Evolutionary conservation across 2,329 filamentous ascomycete genomes (phyloP).

Genomic region (Dendrostoma leiphaemia): DNA sequence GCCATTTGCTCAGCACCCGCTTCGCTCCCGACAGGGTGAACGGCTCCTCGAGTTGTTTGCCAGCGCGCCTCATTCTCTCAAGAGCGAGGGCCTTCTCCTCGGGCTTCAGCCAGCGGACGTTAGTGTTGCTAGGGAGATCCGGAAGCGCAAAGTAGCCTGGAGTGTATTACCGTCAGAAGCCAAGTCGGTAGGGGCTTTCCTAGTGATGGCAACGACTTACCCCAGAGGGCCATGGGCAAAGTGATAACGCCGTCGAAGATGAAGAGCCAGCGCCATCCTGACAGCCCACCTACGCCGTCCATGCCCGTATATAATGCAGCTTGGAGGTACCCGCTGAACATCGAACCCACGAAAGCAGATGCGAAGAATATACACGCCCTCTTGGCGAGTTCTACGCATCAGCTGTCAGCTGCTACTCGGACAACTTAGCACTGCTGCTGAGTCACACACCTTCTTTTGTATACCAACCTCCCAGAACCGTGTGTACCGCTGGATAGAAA

Average conservation of each 20-base stretch:
- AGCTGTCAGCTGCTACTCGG: not conserved
- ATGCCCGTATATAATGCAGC: constrained; percentile 25
- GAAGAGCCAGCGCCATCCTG: constrained; percentile 29
- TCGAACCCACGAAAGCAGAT: constrained; percentile 15
- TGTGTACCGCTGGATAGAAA: constrained; percentile 20
- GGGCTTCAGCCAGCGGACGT: constrained; percentile 26
- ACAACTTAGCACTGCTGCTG: not conserved
- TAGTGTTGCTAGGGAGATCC: constrained; percentile 22
- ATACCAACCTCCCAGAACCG: constrained; percentile 19
- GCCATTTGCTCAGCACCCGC: constrained; percentile 29
- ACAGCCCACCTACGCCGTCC: constrained; percentile 22
- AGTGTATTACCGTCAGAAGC: not conserved
- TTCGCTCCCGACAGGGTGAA: constrained; percentile 20
- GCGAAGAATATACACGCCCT: constrained; percentile 19
- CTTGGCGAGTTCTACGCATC: constrained; percentile 12
- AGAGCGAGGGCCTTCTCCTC: constrained; percentile 24
- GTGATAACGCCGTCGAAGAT: constrained; percentile 30
- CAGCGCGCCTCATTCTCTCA: constrained; percentile 24
- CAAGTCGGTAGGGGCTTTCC: too few relatives aligned
- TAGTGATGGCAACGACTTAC: not conserved
- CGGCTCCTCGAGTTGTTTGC: constrained; percentile 24
- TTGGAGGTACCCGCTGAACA: constrained; percentile 22
- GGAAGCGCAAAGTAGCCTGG: constrained; percentile 22
- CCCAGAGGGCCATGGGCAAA: constrained; percentile 29
- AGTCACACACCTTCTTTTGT: constrained; percentile 12